Base-by-base conservation (phyloP, 306 rosid species). In the Prunus fruticosa region DNA sequence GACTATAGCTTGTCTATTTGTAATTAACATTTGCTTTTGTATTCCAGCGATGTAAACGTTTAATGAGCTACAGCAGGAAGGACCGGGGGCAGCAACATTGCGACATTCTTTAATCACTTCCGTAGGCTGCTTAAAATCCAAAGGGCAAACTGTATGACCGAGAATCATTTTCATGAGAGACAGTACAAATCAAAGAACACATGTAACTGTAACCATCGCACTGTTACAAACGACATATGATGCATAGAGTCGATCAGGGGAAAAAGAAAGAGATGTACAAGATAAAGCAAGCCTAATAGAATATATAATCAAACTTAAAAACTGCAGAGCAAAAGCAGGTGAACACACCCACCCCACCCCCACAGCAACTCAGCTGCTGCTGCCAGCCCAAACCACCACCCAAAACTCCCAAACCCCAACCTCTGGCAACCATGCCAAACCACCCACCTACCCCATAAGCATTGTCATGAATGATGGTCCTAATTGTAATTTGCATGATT, bases 1-100 rank as follows among this genome's bases (percentile, higher is more conserved):
- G 62, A 92, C 88, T 76, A 95, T 95, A 76, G 99, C 99, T 83
- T 95, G 99, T 77, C 83, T 92, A 76, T 95, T 95, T 74, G 99
- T 95, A 78, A 95, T 92, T 82, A 95, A 71, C 95, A 95, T 95
- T 86, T 95, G 97, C 80, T 87, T 89, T 82, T 95, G 97, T 82
- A 92, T 79, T 79, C 92, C 91, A 0, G 91, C 89, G 80, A 95
- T 89, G 72, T 92, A 95, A 16, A 87, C 54, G 77, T 89, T 91
- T 72, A 95, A 88, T 34, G 99, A 92, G 86, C 93, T 87, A 79
- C 99, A 95, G 82, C 99, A 95, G 45, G 96, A 86, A 84, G 96
- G 96, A 84, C 86, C 90, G 11, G 96, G 97, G 32, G 97, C 97
- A 82, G 96, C 97, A 64, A 83, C 88, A 76, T 92, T 91, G 70